These are phyloP conservation scores for Gonium pectorale DNA, from an alignment of 139 green algal genomes.

Conservation along the genomic window DNA sequence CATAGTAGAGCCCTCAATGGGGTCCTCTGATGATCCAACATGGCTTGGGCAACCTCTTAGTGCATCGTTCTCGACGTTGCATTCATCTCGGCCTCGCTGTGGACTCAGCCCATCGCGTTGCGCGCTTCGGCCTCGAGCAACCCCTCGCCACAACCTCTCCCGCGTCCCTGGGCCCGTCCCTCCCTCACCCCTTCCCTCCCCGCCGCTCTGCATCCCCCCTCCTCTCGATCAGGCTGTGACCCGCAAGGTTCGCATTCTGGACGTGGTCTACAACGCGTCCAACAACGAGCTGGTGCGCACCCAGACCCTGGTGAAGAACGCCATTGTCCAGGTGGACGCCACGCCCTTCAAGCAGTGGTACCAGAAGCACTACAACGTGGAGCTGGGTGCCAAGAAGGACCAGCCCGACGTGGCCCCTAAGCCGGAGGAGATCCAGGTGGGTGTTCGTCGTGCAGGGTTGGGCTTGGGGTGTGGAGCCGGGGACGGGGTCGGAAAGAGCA, in stretches of 20 bases:
- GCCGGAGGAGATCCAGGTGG: constrained; percentile 64
- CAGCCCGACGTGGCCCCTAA: constrained; percentile 49
- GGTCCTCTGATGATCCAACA: no score
- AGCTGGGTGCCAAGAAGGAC: constrained; percentile 90
- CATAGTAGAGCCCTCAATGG: no score
- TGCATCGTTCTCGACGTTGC: no score
- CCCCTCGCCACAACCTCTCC: no score
- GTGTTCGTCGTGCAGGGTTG: neutral
- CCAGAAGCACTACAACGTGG: constrained; percentile 95
- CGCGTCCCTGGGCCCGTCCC: no score
- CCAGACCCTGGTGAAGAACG: constrained; percentile 99
- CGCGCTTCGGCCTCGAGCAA: no score
- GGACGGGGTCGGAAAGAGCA: no score
- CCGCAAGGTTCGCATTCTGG: constrained; percentile 95
- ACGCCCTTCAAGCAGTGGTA: constrained; percentile 97
- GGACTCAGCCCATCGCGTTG: no score
- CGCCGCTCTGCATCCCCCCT: neutral
- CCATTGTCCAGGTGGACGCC: constrained; percentile 95
- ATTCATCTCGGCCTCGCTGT: no score
- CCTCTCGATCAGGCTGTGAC: constrained; percentile 78
- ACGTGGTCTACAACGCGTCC: constrained; percentile 98
- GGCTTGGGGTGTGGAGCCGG: neutral
- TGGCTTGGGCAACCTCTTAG: no score
- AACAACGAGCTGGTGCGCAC: constrained; percentile 99
- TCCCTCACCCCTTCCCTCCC: no score